Percentiles rank a stretch among this genome's conserved stretches.
Evolutionary conservation across 2,329 filamentous ascomycete species (phyloP).

Genomic region (Chaetomium sp.): DNA sequence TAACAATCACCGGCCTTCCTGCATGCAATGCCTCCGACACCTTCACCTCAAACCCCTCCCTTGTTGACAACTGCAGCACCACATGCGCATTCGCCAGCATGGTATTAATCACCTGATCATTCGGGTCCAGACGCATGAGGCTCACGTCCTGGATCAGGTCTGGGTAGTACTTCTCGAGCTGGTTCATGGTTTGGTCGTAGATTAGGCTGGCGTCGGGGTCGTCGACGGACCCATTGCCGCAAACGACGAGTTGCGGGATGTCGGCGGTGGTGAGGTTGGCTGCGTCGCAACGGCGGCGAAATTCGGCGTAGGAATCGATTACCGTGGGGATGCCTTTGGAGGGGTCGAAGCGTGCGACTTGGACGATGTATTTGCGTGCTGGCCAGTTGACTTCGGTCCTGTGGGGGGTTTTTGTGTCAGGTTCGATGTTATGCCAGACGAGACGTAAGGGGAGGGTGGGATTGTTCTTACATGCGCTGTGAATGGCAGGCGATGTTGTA

Average conservation of each 20-base stretch:
- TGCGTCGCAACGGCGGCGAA: constrained; percentile 53
- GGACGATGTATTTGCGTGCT: constrained; percentile 65
- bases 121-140: constrained; percentile 69
- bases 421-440: not conserved
- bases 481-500: constrained; percentile 59
- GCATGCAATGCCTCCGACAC: constrained; percentile 79
- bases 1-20: constrained; percentile 70
- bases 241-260: constrained; percentile 67
- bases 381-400: constrained; percentile 52
- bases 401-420: constrained; percentile 1
- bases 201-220: constrained; percentile 70
- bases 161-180: constrained; percentile 57
- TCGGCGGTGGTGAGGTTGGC: constrained; percentile 41
- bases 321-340: constrained; percentile 76
- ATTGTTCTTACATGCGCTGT: constrained; percentile 45
- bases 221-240: constrained; percentile 73
- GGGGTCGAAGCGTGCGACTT: constrained; percentile 77
- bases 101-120: constrained; percentile 73
- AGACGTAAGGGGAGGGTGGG: not conserved
- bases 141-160: constrained; percentile 60
- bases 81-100: constrained; percentile 66
- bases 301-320: constrained; percentile 67
- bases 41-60: constrained; percentile 82
- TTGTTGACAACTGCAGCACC: constrained; percentile 70
- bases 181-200: constrained; percentile 64